Evolutionary conservation across 2,329 filamentous ascomycete species (phyloP), one percentile per base, ranked within the genome.

Genomic region (Sphaerulina populicola): DNA sequence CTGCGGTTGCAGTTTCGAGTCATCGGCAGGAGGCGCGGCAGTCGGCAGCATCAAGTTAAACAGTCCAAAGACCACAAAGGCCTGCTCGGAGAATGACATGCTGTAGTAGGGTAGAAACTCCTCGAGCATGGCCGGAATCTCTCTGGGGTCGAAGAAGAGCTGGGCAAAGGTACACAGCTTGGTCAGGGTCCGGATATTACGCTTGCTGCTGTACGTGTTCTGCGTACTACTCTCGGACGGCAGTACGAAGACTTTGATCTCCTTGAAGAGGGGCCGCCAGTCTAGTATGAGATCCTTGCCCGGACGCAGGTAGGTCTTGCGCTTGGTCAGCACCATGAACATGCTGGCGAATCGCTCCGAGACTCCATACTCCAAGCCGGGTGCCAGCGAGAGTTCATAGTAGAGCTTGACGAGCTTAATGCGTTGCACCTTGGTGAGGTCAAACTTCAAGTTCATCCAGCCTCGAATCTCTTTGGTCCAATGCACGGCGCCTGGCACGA

Each of bases 391-490:
- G 53, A 98, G 83, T 71, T 95, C 89, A 71, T 95, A 98, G 72
- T 96, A 98, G 35, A 98, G 77, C 71, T 85, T 86, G 29, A 93
- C 86, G 29, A 98, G 79, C 69, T 81, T 88, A 44, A 89, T 82
- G 52, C 94, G 80, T 60, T 90, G 82, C 66, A 85, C 83, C 62
- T 87, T 82, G 43, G 88, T 88, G 67, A 95, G 88, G 72, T 98
- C 91, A 67, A 98, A 98, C 76, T 98, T 98, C 70, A 98, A 81
- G 48, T 85, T 86, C 59, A 98, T 77, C 93, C 94, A 98, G 70
- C 86, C 88, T 66, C 90, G 82, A 43, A 98, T 83, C 78, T 98
- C 93, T 60, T 91, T 83, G 12, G 93, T 96, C 93, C 93, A 98
- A 71, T 98, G 91, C 55, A 95, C 77, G 27, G 91, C 93, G 31